phyloP scores from a whole-genome alignment of 2,329 filamentous ascomycete species.

The Ascochyta clinopodiicola region DNA sequence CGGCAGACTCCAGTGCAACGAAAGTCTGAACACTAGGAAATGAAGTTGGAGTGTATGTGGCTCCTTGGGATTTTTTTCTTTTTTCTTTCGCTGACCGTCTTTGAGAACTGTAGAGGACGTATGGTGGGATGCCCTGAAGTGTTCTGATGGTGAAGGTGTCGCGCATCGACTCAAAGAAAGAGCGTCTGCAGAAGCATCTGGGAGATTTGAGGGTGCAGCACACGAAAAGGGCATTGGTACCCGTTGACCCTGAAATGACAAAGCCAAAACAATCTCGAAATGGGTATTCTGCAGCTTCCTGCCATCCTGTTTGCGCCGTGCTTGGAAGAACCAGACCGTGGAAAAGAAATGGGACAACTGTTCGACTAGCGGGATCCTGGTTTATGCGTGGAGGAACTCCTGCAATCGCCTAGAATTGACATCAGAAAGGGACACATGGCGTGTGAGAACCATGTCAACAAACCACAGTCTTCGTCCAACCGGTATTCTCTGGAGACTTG shows the following conservation, averaged over 20 bases:
- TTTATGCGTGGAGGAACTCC: constrained; percentile 32
- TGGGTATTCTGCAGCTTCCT: constrained; percentile 44
- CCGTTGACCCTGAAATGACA: constrained; percentile 32
- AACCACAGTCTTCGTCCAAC: constrained; percentile 57
- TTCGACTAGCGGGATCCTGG: constrained; percentile 15
- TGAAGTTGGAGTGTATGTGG: constrained; percentile 8
- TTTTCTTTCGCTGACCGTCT: background rate
- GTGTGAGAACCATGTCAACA: constrained; percentile 17
- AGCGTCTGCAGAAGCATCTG: background rate
- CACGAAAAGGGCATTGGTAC: constrained; percentile 17
- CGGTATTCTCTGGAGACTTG: constrained; percentile 52
- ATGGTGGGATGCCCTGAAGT: background rate
- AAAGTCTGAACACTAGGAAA: constrained; percentile 7
- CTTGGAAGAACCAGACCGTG: constrained; percentile 24
- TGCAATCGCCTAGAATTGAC: constrained; percentile 43
- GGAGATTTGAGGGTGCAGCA: background rate
- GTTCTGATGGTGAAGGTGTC: background rate
- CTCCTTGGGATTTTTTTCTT: background rate
- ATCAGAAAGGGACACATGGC: constrained; percentile 19
- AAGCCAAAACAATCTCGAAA: constrained; percentile 28
- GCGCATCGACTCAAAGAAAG: background rate
- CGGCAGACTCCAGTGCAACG: constrained; percentile 10
- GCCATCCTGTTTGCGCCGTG: constrained; percentile 42
- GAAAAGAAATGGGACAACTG: constrained; percentile 14
- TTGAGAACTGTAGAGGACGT: background rate